phyloP scores from a whole-genome alignment of 352 stramenopile species.

The Phytophthora ramorum region DNA sequence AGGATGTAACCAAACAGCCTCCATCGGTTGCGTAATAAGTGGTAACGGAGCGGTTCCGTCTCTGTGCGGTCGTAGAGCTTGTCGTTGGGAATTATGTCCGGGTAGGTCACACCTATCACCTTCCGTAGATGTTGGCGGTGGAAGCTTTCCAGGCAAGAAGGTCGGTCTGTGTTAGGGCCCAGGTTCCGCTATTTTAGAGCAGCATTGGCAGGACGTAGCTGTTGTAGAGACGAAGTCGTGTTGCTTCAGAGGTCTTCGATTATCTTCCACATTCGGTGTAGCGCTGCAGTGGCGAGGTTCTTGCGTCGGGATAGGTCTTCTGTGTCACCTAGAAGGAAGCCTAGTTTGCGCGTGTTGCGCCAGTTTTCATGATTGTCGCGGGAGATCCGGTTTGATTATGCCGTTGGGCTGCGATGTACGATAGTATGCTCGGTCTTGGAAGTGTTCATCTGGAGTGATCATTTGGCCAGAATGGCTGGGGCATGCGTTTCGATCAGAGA shows the following conservation, averaged over 20 bases:
- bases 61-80: too few relatives aligned
- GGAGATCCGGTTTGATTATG: not conserved
- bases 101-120: too few relatives aligned
- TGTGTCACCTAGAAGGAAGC: constrained; percentile 6
- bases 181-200: constrained; percentile 19
- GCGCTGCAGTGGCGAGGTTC: constrained; percentile 10
- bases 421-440: constrained; percentile 17
- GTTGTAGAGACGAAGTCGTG: constrained; percentile 19
- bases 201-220: constrained; percentile 16
- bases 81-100: too few relatives aligned
- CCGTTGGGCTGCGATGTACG: not conserved
- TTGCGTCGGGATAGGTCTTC: constrained; percentile 16
- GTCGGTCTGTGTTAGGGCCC: not conserved
- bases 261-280: constrained; percentile 19
- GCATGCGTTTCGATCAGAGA: not conserved
- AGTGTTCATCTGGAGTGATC: constrained; percentile 19
- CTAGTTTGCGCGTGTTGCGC: constrained; percentile 16
- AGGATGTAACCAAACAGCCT: too few relatives aligned
- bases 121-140: constrained; percentile 7
- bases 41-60: too few relatives aligned
- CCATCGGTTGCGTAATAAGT: too few relatives aligned
- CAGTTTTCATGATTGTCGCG: constrained; percentile 5
- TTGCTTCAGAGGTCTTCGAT: constrained; percentile 5
- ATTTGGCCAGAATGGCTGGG: constrained; percentile 1
- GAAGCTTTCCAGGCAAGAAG: constrained; percentile 1